These are phyloP conservation scores for Alternaria brassicae DNA, from an alignment of 2,329 filamentous ascomycete genomes.

Conservation along the genomic window DNA sequence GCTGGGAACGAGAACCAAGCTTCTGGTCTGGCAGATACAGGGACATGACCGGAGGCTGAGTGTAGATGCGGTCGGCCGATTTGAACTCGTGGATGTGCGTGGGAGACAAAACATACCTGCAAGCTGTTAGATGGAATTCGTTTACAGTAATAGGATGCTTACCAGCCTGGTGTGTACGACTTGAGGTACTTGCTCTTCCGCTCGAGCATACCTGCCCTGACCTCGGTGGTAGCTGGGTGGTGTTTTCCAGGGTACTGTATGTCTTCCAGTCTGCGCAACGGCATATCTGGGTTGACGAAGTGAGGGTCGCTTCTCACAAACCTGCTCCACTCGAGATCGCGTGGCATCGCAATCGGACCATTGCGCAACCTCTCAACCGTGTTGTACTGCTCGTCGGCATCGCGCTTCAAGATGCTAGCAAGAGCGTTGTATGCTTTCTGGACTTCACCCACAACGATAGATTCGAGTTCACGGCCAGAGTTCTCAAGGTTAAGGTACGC, in stretches of 20 bases:
- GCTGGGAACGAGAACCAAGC: conserved; percentile 86
- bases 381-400: conserved; percentile 81
- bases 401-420: conserved; percentile 87
- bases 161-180: conserved; percentile 96
- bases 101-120: conserved; percentile 91
- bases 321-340: conserved; percentile 86
- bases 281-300: conserved; percentile 84
- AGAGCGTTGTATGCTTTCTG: conserved; percentile 98
- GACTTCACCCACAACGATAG: conserved; percentile 95
- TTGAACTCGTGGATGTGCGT: conserved; percentile 99
- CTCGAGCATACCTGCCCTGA: conserved; percentile 89
- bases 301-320: conserved; percentile 84
- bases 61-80: conserved; percentile 85
- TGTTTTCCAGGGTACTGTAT: conserved; percentile 93
- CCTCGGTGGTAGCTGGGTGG: conserved; percentile 81
- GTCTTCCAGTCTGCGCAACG: conserved; percentile 77
- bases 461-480: conserved; percentile 92
- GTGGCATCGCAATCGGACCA: conserved; percentile 90
- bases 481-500: conserved; percentile 94
- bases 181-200: conserved; percentile 99
- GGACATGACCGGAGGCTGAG: conserved; percentile 92
- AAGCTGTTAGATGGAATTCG: conserved; percentile 12
- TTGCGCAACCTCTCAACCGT: conserved; percentile 81
- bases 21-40: conserved; percentile 94
- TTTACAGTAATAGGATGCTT: conserved; percentile 47